Conservation (phyloP, 108 stramenopile genomes). For the Pinguiococcus pyrenoidosus region DNA sequence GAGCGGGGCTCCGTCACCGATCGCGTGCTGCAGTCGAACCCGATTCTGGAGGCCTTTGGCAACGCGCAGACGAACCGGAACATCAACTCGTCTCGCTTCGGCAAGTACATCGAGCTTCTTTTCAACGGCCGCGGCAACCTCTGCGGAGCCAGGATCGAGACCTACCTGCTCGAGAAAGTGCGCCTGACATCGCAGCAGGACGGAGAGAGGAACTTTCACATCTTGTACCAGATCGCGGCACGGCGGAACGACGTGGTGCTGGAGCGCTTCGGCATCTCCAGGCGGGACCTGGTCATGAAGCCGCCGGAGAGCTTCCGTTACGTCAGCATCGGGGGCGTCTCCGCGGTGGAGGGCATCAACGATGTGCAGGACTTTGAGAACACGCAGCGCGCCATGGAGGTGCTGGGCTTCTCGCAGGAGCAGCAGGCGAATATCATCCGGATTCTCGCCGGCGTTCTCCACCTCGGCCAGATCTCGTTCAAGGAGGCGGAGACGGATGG, state of each 20-base stretch:
- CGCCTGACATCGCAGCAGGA: slow-evolving; percentile 69
- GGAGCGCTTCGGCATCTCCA: background rate
- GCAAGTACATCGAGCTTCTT: slow-evolving; percentile 87
- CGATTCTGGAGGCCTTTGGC: slow-evolving; percentile 90
- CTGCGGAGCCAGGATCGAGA: slow-evolving; percentile 64
- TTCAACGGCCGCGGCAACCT: slow-evolving; percentile 73
- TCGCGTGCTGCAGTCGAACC: slow-evolving; percentile 73
- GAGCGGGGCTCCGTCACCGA: slow-evolving; percentile 38
- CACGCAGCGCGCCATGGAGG: slow-evolving; percentile 4
- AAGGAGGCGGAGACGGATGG: slow-evolving; percentile 18
- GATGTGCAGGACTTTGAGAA: background rate
- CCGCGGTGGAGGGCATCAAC: no score
- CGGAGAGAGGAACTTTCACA: slow-evolving; percentile 63
- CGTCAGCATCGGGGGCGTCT: no score
- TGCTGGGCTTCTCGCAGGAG: slow-evolving; percentile 11
- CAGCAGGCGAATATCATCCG: slow-evolving; percentile 14
- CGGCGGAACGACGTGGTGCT: background rate
- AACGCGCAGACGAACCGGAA: slow-evolving; percentile 89
- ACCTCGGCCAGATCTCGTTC: slow-evolving; percentile 42
- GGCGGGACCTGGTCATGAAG: no score
- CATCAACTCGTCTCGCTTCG: slow-evolving; percentile 86
- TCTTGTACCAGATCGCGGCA: slow-evolving; percentile 25
- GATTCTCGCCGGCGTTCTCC: slow-evolving; percentile 33
- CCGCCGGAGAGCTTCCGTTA: no score
- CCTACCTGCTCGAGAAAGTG: slow-evolving; percentile 94